Conservation (phyloP, 495 filamentous ascomycete species). For the Aspergillus steynii region DNA sequence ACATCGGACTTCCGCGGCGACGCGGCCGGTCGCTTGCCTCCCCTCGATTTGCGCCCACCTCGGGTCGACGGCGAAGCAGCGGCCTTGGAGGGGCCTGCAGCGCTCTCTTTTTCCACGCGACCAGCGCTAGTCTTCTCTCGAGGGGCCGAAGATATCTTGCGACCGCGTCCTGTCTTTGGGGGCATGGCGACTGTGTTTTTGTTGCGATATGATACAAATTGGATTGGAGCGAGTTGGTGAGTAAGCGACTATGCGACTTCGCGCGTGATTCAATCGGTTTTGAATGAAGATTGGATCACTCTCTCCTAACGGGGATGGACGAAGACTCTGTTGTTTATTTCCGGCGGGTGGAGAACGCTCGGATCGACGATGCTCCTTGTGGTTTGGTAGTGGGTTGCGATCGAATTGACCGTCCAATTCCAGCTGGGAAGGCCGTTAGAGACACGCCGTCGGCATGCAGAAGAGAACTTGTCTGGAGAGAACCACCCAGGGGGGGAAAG, state of each 20-base stretch:
- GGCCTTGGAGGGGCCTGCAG: constrained; percentile 22
- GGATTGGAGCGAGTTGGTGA: background rate
- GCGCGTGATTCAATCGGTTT: background rate
- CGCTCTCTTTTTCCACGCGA: constrained; percentile 7
- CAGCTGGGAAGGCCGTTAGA: background rate
- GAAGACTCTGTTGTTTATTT: background rate
- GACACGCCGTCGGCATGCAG: background rate
- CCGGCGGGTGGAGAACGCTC: background rate
- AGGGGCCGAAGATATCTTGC: constrained; percentile 14
- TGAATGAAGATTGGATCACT: background rate
- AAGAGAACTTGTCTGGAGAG: background rate
- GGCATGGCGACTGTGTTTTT: constrained; percentile 23
- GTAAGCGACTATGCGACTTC: background rate
- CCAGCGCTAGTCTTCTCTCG: constrained; percentile 3
- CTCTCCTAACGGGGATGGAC: background rate
- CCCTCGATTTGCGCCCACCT: constrained; percentile 22
- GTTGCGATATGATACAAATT: background rate
- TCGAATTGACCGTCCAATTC: background rate
- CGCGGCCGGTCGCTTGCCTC: constrained; percentile 26
- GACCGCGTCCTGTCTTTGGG: constrained; percentile 27
- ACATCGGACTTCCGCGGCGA: constrained; percentile 29
- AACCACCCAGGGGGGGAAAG: background rate
- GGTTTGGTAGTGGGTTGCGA: background rate
- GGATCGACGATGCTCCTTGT: background rate
- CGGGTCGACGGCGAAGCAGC: constrained; percentile 7